Base-by-base conservation (phyloP, 1,139 yeast species). In the Kurtzmaniella quercitrusa region DNA sequence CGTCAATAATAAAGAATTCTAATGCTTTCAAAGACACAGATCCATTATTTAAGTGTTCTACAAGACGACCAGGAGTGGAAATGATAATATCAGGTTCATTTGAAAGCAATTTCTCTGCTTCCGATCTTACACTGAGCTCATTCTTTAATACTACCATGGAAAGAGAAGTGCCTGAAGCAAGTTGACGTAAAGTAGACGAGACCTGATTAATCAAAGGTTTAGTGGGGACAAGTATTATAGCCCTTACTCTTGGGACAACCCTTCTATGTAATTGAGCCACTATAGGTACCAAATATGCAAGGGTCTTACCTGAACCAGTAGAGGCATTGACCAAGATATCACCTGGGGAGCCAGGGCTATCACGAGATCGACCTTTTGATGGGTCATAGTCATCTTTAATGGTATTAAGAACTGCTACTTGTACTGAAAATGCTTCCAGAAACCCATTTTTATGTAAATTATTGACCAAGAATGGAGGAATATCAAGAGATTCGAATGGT, bases 281-380 rank as follows among this genome's bases (percentile, higher is more conserved):
- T 10, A 93, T 77, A 1, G 98, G 98, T 2, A 93, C 74, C 47
- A 82, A 75, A 59, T 93, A 93, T 8, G 97, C 95, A 43, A 94
- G 68, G 0, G 99, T 93, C 60, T 93, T 93, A 56, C 99, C 99
- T 0, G 96, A 86, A 42, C 99, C 99, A 0, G 99, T 93, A 4
- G 95, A 81, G 1, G 98, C 96, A 61, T 93, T 91, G 4, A 93
- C 96, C 41, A 93, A 68, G 15, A 90, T 65, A 60, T 93, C 96
- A 17, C 93, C 91, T 47, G 54, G 71, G 8, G 37, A 18, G 49
- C 67, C 82, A 1, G 95, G 94, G 10, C 16, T 17, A 11, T 36
- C 25, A 12, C 21, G 17, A 14, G 36, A 31, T 9, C 16, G 18
- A 9, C 36, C 36, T 16, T 14, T 4, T 15, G 23, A 19, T 12